These are phyloP conservation scores for Monosporozyma servazzii DNA, from an alignment of 805 yeast genomes.

Conservation along the genomic window DNA sequence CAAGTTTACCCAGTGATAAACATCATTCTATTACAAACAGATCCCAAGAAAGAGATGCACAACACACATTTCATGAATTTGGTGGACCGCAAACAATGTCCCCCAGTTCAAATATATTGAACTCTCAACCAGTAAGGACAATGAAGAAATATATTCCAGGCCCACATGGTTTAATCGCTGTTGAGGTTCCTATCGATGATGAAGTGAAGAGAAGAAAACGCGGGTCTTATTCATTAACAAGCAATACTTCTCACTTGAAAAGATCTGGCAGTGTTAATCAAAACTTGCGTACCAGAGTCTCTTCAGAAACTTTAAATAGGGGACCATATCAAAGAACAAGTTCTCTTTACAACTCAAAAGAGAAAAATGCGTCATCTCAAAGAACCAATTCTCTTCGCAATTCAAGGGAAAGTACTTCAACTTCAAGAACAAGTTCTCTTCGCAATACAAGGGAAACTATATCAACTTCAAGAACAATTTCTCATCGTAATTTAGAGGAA, in stretches of 20 bases:
- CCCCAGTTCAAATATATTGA: background rate
- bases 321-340: background rate
- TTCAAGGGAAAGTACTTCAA: no score
- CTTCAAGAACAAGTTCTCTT: background rate
- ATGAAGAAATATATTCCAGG: slow-evolving; percentile 68
- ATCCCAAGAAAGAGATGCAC: slow-evolving; percentile 17
- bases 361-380: no score
- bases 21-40: slow-evolving; percentile 1
- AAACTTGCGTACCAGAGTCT: slow-evolving; percentile 1
- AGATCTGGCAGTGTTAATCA: background rate
- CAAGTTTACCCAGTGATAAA: slow-evolving; percentile 12
- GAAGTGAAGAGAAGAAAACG: slow-evolving; percentile 4
- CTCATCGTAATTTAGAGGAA: no score
- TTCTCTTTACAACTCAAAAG: background rate
- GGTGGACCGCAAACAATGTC: slow-evolving; percentile 24
- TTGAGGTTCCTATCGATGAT: slow-evolving; percentile 52
- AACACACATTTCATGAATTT: slow-evolving; percentile 26
- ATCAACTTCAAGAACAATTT: no score
- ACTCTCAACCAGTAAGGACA: slow-evolving; percentile 29
- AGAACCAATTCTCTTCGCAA: no score
- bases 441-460: background rate
- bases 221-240: slow-evolving; percentile 2
- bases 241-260: background rate
- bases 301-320: background rate
- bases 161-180: slow-evolving; percentile 56